Evolutionary conservation across 768 basidiomycete species (phyloP).

Genomic region (Neoboletus brunneissimus): DNA sequence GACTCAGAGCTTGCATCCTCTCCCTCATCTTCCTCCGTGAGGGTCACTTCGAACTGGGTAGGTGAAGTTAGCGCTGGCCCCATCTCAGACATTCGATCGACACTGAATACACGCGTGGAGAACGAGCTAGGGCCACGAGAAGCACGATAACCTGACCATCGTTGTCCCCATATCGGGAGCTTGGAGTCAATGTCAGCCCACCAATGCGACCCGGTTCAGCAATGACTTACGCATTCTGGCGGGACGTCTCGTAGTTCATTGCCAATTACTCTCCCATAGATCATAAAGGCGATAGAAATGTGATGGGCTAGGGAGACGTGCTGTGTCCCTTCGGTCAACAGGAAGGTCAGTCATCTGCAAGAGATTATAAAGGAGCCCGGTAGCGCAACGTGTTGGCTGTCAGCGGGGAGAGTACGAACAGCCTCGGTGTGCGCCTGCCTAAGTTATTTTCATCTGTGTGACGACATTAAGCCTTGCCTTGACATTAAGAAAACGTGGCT

Average conservation of each 20-base stretch:
- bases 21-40: constrained; percentile 21
- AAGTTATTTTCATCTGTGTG: constrained; percentile 18
- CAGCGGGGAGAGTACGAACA: constrained; percentile 22
- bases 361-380: constrained; percentile 28
- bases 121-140: constrained; percentile 29
- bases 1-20: constrained; percentile 15
- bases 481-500: constrained; percentile 31
- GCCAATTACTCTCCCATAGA: constrained; percentile 30
- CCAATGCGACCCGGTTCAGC: not conserved
- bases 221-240: constrained; percentile 25
- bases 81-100: constrained; percentile 22
- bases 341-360: constrained; percentile 15
- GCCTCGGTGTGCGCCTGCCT: constrained; percentile 19
- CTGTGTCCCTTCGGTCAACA: constrained; percentile 17
- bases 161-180: constrained; percentile 34
- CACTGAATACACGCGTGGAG: constrained; percentile 19
- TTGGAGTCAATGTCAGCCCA: constrained; percentile 15
- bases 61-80: constrained; percentile 21
- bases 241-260: constrained; percentile 31
- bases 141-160: constrained; percentile 24
- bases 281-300: constrained; percentile 19
- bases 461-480: constrained; percentile 9
- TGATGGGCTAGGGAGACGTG: constrained; percentile 14
- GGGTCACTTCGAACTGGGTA: constrained; percentile 17
- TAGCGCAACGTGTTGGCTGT: constrained; percentile 21